These are phyloP conservation scores for Hyaloscypha variabilis DNA, from an alignment of 495 filamentous ascomycete genomes.

Conservation along the genomic window DNA sequence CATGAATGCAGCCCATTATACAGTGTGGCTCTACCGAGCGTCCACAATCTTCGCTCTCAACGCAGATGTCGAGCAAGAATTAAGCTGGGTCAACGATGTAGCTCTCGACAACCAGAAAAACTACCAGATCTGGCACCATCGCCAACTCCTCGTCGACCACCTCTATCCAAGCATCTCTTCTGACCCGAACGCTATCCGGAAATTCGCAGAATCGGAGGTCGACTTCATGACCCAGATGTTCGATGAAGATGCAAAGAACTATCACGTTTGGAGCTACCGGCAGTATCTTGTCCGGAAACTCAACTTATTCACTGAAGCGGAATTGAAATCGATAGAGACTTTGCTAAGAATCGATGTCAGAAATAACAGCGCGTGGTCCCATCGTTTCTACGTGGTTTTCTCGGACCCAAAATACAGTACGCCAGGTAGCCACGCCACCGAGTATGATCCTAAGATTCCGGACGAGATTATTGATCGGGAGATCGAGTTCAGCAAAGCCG, in stretches of 20 bases:
- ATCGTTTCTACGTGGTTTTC: slow-evolving; percentile 90
- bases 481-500: slow-evolving; percentile 67
- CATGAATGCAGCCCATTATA: slow-evolving; percentile 97
- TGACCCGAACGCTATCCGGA: slow-evolving; percentile 32
- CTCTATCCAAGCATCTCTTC: slow-evolving; percentile 57
- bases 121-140: slow-evolving; percentile 99
- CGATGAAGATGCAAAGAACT: slow-evolving; percentile 88
- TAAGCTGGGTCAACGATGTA: slow-evolving; percentile 82
- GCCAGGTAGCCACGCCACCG: slow-evolving; percentile 44
- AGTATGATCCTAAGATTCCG: slow-evolving; percentile 52
- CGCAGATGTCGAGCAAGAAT: slow-evolving; percentile 68
- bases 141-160: slow-evolving; percentile 77
- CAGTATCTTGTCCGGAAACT: slow-evolving; percentile 91
- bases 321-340: slow-evolving; percentile 68
- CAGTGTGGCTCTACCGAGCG: slow-evolving; percentile 95
- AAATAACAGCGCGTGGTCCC: slow-evolving; percentile 98
- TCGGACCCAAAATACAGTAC: slow-evolving; percentile 58
- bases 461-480: slow-evolving; percentile 72
- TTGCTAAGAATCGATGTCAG: slow-evolving; percentile 78
- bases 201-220: slow-evolving; percentile 56
- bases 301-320: slow-evolving; percentile 57
- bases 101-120: slow-evolving; percentile 89
- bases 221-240: slow-evolving; percentile 84
- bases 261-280: slow-evolving; percentile 96
- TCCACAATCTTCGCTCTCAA: slow-evolving; percentile 69